A percentile compares a stretch with the other conserved stretches of the same genome.
phyloP scores from a whole-genome alignment of 495 filamentous ascomycete species.

The Cercophora newfieldiana region DNA sequence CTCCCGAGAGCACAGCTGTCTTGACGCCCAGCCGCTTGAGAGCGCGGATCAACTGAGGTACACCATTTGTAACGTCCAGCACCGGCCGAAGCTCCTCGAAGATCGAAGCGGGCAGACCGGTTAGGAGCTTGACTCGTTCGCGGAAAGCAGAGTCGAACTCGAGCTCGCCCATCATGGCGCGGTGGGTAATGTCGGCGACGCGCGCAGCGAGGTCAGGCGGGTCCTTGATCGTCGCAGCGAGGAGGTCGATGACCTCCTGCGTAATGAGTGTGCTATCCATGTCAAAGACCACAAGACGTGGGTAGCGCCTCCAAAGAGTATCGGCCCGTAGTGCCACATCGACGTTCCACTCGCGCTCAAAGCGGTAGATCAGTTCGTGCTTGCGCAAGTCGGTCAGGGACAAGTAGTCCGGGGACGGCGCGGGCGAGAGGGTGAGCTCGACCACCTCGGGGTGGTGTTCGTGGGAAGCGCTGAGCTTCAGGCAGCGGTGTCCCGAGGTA shows the following conservation, averaged over 20 bases:
- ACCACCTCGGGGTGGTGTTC: constrained; percentile 61
- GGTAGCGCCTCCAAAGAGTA: constrained; percentile 69
- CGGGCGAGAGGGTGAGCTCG: constrained; percentile 68
- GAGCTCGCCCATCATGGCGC: constrained; percentile 96
- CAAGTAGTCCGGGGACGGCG: constrained; percentile 66
- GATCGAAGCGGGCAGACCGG: constrained; percentile 74
- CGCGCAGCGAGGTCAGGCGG: constrained; percentile 59
- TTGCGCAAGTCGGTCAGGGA: constrained; percentile 68
- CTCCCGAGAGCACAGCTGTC: constrained; percentile 87
- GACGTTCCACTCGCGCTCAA: constrained; percentile 84
- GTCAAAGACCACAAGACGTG: constrained; percentile 87
- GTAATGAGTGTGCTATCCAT: constrained; percentile 97
- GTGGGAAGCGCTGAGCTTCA: constrained; percentile 54
- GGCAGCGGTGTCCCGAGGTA: constrained; percentile 68
- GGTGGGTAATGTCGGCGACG: constrained; percentile 73
- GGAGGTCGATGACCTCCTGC: constrained; percentile 94
- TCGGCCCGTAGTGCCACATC: constrained; percentile 75
- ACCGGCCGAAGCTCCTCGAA: constrained; percentile 74
- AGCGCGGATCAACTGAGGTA: constrained; percentile 65
- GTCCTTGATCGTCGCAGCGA: constrained; percentile 69
- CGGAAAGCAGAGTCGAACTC: constrained; percentile 83
- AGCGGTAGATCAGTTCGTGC: constrained; percentile 76
- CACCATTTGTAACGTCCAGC: constrained; percentile 80
- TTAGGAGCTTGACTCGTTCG: constrained; percentile 75
- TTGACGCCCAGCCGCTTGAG: constrained; percentile 77